These are phyloP conservation scores for Nicotiana paniculata DNA, from an alignment of 257 asterid species.

Conservation along the genomic window DNA sequence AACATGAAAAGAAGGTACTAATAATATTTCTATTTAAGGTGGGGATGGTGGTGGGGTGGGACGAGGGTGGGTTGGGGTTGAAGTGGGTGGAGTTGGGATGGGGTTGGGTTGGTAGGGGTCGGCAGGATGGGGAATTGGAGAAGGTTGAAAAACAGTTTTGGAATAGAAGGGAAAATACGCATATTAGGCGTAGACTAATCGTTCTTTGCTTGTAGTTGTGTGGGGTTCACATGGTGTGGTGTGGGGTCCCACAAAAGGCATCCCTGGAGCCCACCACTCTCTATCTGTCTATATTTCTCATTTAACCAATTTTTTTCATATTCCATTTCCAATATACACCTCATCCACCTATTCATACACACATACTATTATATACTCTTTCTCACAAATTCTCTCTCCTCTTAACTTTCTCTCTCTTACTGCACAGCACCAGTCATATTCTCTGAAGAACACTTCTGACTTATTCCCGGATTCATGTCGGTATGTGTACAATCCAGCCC, in stretches of 20 bases:
- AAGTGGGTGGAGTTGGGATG: no score
- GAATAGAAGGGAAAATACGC: background rate
- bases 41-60: no score
- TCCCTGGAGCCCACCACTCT: background rate
- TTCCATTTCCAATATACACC: background rate
- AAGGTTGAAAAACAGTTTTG: no score
- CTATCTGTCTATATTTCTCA: background rate
- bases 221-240: background rate
- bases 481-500: slow-evolving; percentile 28
- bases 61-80: no score
- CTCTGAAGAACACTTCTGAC: slow-evolving; percentile 22
- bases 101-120: no score
- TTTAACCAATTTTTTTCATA: background rate
- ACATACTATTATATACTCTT: background rate
- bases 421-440: slow-evolving; percentile 6
- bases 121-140: no score
- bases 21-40: no score
- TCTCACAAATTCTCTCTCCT: background rate
- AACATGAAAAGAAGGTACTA: no score
- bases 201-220: background rate
- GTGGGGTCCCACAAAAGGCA: background rate
- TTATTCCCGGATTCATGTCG: slow-evolving; percentile 58
- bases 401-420: slow-evolving; percentile 9
- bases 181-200: background rate
- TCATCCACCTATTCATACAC: background rate